These are phyloP conservation scores for Eucalyptus pauciflora DNA, from an alignment of 345 rosid species.

Conservation along the genomic window DNA sequence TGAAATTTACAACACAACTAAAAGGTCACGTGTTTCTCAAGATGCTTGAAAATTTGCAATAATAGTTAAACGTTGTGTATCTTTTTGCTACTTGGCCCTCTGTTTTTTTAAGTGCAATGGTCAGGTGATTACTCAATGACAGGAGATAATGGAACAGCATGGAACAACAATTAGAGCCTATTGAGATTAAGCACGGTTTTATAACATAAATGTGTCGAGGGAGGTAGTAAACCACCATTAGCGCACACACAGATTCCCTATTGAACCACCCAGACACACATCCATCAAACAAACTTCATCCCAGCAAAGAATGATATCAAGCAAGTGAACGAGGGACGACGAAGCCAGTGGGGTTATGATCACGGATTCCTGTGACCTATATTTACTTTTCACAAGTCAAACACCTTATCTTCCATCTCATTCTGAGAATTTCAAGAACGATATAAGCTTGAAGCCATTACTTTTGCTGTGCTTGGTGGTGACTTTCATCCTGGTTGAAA, in stretches of 20 bases:
- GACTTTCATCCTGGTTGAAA: neutral
- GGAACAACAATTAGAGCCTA: neutral
- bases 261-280: neutral
- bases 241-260: neutral
- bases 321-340: neutral
- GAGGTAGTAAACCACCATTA: neutral
- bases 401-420: neutral
- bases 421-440: neutral
- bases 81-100: no score
- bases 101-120: no score
- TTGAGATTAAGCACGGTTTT: neutral
- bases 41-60: neutral
- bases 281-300: neutral
- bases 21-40: no score
- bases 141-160: neutral
- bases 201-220: neutral
- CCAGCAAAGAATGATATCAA: neutral
- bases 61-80: neutral
- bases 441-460: neutral
- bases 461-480: neutral
- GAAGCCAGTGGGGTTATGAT: neutral
- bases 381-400: neutral
- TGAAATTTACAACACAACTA: no score
- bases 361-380: neutral
- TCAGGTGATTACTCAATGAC: neutral